Base-by-base conservation (phyloP, 2,329 filamentous ascomycete genomes). In the Cadophora luteo-olivacea region DNA sequence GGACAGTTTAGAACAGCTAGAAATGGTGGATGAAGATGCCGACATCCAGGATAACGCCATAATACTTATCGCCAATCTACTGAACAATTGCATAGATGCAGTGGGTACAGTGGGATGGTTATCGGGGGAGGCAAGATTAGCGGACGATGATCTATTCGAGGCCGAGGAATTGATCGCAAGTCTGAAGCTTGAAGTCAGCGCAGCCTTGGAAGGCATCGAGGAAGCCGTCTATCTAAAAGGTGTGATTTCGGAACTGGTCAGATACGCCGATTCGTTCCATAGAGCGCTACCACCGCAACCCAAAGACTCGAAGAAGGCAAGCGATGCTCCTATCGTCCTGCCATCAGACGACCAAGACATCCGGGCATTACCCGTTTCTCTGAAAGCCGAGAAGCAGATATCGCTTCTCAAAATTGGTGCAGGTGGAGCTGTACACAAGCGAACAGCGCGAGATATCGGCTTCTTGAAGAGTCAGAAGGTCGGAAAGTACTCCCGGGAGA, bases 401-500 rank as follows among this genome's bases (percentile, higher is more conserved):
- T 83, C 84, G 52, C 80, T 76, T 69, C 80, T 83, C 70, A 89
- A 92, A 85, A 82, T 92, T 73, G 83, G 89, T 73, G 83, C 86
- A 58, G 89, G 89, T 66, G 92, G 93, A 22, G 91, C 93, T 81
- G 82, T 93, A 51, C 84, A 89, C 70, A 82, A 86, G 78, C 87
- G 92, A 73, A 93, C 85, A 74, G 84, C 82, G 74, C 85, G 93
- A 79, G 91, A 97, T 81, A 89, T 90, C 68, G 92, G 92, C 22
- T 88, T 92, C 79, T 81, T 97, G 78, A 88, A 91, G 77, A 93
- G 91, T 77, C 91, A 92, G 81, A 90, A 90, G 78, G 91, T 94
- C 70, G 92, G 91, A 66, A 88, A 90, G 73, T 97, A 97, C 81
- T 93, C 92, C 58, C 85, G 95, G 72, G 93, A 97, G 82, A 88